Percentiles rank a stretch among this genome's conserved stretches.
phyloP scores from a whole-genome alignment of 345 rosid genomes.

The Gossypium turneri region DNA sequence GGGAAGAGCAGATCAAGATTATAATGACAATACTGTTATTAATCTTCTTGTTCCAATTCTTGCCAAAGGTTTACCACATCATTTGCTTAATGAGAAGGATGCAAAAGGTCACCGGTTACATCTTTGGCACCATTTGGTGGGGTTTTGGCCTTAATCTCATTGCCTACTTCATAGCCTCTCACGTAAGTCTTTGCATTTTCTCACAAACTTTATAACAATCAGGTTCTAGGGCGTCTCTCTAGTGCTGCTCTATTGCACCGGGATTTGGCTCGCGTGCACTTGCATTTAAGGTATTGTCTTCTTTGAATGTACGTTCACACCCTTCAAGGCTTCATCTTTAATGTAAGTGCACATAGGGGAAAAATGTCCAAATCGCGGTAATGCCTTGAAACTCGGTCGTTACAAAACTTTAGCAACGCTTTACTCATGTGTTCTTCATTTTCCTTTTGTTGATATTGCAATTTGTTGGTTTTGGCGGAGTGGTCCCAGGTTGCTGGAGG shows the following conservation, averaged over 20 bases:
- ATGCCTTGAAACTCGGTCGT: too few species aligned
- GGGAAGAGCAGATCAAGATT: conserved; percentile 34
- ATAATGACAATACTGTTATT: conserved; percentile 29
- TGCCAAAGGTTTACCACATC: conserved; percentile 52
- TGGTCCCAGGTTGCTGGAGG: conserved; percentile 54
- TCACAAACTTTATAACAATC: not conserved
- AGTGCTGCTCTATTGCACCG: too few species aligned
- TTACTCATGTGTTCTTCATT: too few species aligned
- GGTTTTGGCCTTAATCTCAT: conserved; percentile 50
- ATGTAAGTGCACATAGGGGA: too few species aligned
- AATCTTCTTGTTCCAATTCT: conserved; percentile 42
- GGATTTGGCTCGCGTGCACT: too few species aligned
- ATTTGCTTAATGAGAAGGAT: conserved; percentile 44
- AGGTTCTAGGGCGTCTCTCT: too few species aligned
- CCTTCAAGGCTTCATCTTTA: too few species aligned
- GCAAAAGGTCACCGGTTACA: conserved; percentile 55
- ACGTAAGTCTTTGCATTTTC: conserved; percentile 28
- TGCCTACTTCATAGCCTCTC: conserved; percentile 55
- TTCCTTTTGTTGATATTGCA: not conserved
- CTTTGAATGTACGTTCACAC: too few species aligned
- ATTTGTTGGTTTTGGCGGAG: not conserved
- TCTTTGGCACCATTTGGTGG: conserved; percentile 63
- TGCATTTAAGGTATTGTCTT: too few species aligned
- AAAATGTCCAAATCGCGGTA: too few species aligned
- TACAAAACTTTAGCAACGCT: too few species aligned